Evolutionary conservation across 371 early-diverging fungal species (phyloP).

Genomic region (Zopfochytrium polystomum): DNA sequence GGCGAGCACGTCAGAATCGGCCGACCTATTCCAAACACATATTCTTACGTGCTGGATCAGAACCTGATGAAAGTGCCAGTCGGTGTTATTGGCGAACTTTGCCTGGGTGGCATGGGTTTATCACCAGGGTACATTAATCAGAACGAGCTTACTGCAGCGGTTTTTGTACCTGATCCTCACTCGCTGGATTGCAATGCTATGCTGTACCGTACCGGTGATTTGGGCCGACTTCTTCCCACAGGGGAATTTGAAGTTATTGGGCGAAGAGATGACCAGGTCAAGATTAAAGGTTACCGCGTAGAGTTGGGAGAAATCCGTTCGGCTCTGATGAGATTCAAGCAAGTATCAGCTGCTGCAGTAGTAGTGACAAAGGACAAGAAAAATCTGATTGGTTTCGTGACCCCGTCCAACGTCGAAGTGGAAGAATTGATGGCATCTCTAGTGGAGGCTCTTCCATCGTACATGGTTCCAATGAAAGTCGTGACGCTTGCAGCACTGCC

Average conservation of each 20-base stretch:
- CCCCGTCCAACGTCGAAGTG: conserved; percentile 20
- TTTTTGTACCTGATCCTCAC: too few relatives aligned
- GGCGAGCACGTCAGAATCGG: too few relatives aligned
- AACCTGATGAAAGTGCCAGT: conserved; percentile 11
- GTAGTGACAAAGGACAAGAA: conserved; percentile 16
- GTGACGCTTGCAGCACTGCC: conserved; percentile 10
- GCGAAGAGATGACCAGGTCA: conserved; percentile 42
- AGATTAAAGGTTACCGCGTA: conserved; percentile 36
- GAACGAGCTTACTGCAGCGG: too few relatives aligned
- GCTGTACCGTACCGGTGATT: too few relatives aligned
- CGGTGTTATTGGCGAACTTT: conserved; percentile 20
- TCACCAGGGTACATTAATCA: conserved; percentile 18
- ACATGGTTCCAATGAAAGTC: conserved; percentile 28
- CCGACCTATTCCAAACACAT: neutral
- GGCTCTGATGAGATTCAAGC: conserved; percentile 1
- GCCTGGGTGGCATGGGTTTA: conserved; percentile 8
- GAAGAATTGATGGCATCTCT: conserved; percentile 5
- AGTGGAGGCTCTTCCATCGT: conserved; percentile 22
- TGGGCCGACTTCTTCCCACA: conserved; percentile 31
- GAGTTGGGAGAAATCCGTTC: conserved; percentile 18
- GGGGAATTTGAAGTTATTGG: conserved; percentile 25
- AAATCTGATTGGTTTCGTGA: conserved; percentile 23
- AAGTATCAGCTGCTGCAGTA: conserved; percentile 12
- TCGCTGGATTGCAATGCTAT: too few relatives aligned
- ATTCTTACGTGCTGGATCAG: conserved; percentile 15